Evolutionary conservation across 768 basidiomycete genomes (phyloP), one percentile per base, ranked within the genome.

Genomic region (Pholiota microspora): DNA sequence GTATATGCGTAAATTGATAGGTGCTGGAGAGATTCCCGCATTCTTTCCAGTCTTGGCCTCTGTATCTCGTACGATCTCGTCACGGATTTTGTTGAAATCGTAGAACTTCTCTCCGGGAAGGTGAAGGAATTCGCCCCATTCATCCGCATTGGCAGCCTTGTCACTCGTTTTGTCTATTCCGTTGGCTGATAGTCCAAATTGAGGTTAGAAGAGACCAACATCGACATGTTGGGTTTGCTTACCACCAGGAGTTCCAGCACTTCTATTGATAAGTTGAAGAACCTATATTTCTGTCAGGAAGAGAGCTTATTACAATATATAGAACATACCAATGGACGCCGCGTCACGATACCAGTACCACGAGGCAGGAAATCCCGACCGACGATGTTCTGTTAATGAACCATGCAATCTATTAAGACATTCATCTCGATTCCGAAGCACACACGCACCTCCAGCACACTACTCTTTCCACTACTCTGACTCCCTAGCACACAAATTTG

Each of bases 81-180:
- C 92, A 54, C 96, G 80, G 68, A 98, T 97, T 79, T 97, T 95
- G 72, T 85, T 80, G 75, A 99, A 99, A 76, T 99, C 96, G 70
- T 88, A 92, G 73, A 98, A 95, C 74, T 98, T 99, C 76, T 98
- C 91, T 56, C 91, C 90, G 0, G 96, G 97, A 34, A 98, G 81
- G 64, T 94, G 94, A 27, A 98, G 78, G 80, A 99, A 99, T 73
- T 99, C 97, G 63, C 96, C 97, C 97, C 97, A 99, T 71, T 98
- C 97, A 62, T 97, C 86, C 52, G 85, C 77, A 69, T 98, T 98
- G 71, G 89, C 92, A 25, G 82, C 77, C 57, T 88, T 85, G 73
- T 91, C 90, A 27, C 72, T 67, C 9, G 77, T 76, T 61, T 79
- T 75, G 48, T 80, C 80, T 47, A 73, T 69, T 23, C 77, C 80